Base-by-base conservation (phyloP, 805 yeast species). In the Priceomyces castillae region DNA sequence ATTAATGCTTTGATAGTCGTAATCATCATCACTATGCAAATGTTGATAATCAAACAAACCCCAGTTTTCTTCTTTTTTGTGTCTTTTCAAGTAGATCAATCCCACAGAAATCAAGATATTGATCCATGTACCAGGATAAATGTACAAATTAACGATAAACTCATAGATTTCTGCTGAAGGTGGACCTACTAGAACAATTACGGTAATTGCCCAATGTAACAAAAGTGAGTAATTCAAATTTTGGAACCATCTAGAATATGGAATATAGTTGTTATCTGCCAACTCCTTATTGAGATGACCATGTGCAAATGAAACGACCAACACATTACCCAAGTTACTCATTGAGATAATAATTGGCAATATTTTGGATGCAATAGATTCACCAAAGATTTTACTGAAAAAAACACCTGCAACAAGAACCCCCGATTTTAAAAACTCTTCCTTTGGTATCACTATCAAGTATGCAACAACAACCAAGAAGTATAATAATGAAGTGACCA, bases 131-230 rank as follows among this genome's bases (percentile, higher is more conserved):
- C 82, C 81, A 1, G 87, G 86, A 44, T 81, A 81, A 2, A 84
- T 74, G 57, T 80, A 78, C 47, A 80, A 60, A 50, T 82, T 82
- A 39, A 82, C 78, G 11, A 81, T 75, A 49, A 82, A 77, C 54
- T 81, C 81, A 58, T 81, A 82, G 20, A 81, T 80, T 38, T 80
- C 81, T 4, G 82, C 75, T 15, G 82, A 76, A 5, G 86, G 86
- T 2, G 86, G 86, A 0, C 73, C 66, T 3, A 79, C 61, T 20
- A 82, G 61, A 1, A 81, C 76, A 2, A 78, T 36, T 2, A 77
- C 77, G 0, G 84, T 77, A 44, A 81, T 67, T 17, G 69, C 47
- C 78, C 84, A 79, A 54, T 81, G 86, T 30, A 81, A 58, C 2
- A 67, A 33, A 25, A 81, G 64, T 0, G 83, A 77, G 42, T 74